Percentiles rank a stretch among this genome's conserved stretches.
Conservation (phyloP, 2,329 filamentous ascomycete species). For the Alternaria hordeiaustralica region DNA sequence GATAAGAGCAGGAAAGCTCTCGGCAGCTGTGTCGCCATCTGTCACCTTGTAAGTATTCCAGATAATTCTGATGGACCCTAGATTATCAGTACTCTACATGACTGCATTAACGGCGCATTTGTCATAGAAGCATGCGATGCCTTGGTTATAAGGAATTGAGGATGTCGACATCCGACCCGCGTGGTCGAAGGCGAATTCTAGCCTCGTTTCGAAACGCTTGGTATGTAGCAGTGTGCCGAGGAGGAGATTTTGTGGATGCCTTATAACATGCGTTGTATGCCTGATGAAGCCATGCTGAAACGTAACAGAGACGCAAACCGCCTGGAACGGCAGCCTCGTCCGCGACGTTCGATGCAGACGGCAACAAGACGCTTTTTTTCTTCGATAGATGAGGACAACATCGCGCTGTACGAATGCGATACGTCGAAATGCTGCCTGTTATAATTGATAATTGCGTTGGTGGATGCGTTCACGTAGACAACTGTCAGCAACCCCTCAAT, state of each 20-base stretch:
- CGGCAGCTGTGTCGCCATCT: neutral
- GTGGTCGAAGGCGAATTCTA: neutral
- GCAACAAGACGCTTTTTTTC: neutral
- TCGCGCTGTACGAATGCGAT: neutral
- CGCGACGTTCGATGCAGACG: neutral
- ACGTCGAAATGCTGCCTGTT: neutral
- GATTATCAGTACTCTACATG: neutral
- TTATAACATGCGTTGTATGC: constrained; percentile 9
- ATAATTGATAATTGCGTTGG: neutral
- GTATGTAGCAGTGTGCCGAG: constrained; percentile 2
- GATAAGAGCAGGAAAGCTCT: neutral
- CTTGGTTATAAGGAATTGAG: neutral
- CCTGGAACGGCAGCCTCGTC: constrained; percentile 21
- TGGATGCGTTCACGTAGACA: neutral
- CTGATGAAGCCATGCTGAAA: constrained; percentile 29
- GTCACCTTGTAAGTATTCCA: neutral
- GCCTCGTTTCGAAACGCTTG: constrained; percentile 4
- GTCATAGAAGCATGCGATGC: neutral
- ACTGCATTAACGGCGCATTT: neutral
- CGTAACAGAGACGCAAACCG: constrained; percentile 21
- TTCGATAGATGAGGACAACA: rapidly evolving
- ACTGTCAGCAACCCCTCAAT: neutral
- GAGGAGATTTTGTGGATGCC: constrained; percentile 5
- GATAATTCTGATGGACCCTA: neutral
- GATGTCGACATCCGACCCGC: neutral